Evolutionary conservation across 2,329 filamentous ascomycete species (phyloP), one percentile per base, ranked within the genome.

Genomic region (Myriangium duriaei): DNA sequence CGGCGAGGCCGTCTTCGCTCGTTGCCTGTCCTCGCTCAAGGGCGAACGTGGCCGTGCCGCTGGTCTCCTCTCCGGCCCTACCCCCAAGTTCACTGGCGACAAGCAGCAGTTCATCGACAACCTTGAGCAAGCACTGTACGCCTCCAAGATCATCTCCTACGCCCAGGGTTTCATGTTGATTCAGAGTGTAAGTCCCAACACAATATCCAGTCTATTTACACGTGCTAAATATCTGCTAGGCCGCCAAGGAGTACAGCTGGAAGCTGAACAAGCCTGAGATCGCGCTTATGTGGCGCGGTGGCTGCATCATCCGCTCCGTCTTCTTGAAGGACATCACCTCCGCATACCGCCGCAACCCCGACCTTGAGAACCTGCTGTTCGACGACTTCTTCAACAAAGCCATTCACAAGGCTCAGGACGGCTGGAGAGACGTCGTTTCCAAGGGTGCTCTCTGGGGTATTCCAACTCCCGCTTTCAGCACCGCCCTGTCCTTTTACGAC

Each of bases 261-360:
- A 95, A 95, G 76, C 81, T 98, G 53, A 95, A 98, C 81, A 96
- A 96, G 81, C 91, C 91, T 49, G 94, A 92, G 55, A 98, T 98
- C 58, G 91, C 91, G 54, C 81, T 98, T 60, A 98, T 98, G 91
- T 98, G 91, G 91, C 85, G 91, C 63, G 91, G 91, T 70, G 91
- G 91, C 54, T 98, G 91, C 76, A 98, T 98, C 57, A 98, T 98
- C 70, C 88, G 91, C 65, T 96, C 91, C 50, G 91, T 98, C 60
- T 98, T 98, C 85, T 72, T 98, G 51, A 96, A 96, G 79, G 88
- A 98, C 64, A 98, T 98, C 69, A 98, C 91, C 54, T 80, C 80
- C 50, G 91, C 91, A 38, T 98, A 95, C 78, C 88, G 88, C 68
- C 78, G 75, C 52, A 79, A 95, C 72, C 82, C 85, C 49, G 81